Evolutionary conservation across 148 eudicot species (phyloP).

Genomic region (Camellia lanceoleosa): DNA sequence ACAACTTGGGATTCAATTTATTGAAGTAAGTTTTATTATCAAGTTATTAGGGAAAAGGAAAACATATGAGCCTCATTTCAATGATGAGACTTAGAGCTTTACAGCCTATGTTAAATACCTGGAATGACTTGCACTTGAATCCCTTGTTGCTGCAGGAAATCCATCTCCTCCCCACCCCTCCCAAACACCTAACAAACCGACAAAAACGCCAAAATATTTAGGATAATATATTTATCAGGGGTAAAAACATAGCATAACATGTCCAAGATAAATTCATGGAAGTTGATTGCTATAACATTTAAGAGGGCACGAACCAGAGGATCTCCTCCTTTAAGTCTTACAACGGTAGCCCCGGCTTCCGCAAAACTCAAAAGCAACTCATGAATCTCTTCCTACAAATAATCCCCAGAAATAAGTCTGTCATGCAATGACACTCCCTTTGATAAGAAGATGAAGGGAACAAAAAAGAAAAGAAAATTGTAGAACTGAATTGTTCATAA

Average conservation of each 20-base stretch:
- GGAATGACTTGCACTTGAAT: conserved; percentile 93
- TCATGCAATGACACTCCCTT: not conserved
- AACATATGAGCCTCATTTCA: not conserved
- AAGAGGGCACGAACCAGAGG: conserved; percentile 59
- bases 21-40: not conserved
- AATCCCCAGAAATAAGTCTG: not conserved
- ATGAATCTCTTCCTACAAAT: conserved; percentile 88
- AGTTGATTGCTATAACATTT: not conserved
- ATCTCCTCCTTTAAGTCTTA: conserved; percentile 96
- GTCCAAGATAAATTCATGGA: not conserved
- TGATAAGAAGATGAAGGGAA: not conserved
- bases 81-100: not conserved
- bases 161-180: conserved; percentile 99
- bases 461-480: not conserved
- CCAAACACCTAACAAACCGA: conserved; percentile 63
- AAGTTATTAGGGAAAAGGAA: not conserved
- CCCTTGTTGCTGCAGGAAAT: conserved; percentile 86
- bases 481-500: not conserved
- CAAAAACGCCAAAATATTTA: not conserved
- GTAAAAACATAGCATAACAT: not conserved
- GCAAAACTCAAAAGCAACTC: conserved; percentile 92
- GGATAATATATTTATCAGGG: not conserved
- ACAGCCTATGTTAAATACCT: conserved; percentile 33
- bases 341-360: conserved; percentile 89
- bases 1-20: not conserved